Evolutionary conservation across 208 protist species (phyloP).

Genomic region (Trypanosoma grayi): DNA sequence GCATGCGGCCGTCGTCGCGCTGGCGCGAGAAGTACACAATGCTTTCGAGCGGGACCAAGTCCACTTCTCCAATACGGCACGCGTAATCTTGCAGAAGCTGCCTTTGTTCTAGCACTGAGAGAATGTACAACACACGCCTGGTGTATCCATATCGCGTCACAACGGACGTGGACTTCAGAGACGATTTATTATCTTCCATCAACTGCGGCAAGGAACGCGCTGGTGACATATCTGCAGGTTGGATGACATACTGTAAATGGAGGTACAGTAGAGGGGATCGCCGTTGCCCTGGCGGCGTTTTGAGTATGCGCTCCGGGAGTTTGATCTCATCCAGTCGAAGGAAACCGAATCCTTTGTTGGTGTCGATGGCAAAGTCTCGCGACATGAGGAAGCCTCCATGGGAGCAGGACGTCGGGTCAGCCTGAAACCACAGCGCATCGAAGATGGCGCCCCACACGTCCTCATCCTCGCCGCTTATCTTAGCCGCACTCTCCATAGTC

Average conservation of each 20-base stretch:
- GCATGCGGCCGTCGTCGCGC: not conserved
- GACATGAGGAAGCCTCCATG: slow-evolving; percentile 49
- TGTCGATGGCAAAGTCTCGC: slow-evolving; percentile 9
- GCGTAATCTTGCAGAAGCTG: slow-evolving; percentile 61
- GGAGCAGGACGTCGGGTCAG: slow-evolving; percentile 40
- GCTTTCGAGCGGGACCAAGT: slow-evolving; percentile 39
- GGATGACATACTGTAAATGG: slow-evolving; percentile 18
- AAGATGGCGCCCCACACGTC: slow-evolving; percentile 54
- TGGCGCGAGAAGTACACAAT: slow-evolving; percentile 34
- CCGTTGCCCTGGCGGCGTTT: slow-evolving; percentile 18
- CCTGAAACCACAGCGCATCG: slow-evolving; percentile 78
- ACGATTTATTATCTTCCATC: not conserved
- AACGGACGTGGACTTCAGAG: slow-evolving; percentile 6
- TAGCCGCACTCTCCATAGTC: not conserved
- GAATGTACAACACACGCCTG: slow-evolving; percentile 34
- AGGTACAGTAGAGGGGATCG: slow-evolving; percentile 10
- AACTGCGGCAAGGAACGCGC: slow-evolving; percentile 17
- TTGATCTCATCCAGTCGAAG: slow-evolving; percentile 37
- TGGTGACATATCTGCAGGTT: slow-evolving; percentile 9
- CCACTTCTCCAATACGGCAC: slow-evolving; percentile 44
- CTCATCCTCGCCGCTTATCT: slow-evolving; percentile 23
- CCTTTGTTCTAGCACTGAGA: slow-evolving; percentile 51
- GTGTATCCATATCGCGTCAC: slow-evolving; percentile 39
- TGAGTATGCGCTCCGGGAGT: slow-evolving; percentile 21
- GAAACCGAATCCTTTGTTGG: slow-evolving; percentile 27